Base-by-base conservation (phyloP, 2,329 filamentous ascomycete genomes). In the Exophiala sideris region DNA sequence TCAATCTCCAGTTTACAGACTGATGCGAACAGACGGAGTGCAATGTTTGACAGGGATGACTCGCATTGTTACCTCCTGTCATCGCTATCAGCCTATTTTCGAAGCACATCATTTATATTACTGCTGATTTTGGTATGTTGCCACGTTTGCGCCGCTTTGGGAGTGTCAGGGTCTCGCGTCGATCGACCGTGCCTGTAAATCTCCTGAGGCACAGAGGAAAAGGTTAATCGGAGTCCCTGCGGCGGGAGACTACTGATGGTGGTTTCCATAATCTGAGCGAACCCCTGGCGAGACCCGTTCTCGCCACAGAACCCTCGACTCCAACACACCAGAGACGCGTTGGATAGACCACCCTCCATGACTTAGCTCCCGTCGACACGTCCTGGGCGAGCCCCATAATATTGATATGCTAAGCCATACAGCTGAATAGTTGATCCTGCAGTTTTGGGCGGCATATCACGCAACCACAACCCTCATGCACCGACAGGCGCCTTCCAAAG, bases 151-250 rank as follows among this genome's bases (percentile, higher is more conserved):
- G 24, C 35, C 35, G 5, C 10, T 5, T 4, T 38, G 5, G 11
- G 35, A 3, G 11, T 38, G 5, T 38, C 35, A 38, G 39, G 39
- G 16, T 32, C 44, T 32, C 24, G 24, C 24, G 18, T 16, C 32
- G 50, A 53, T 53, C 52, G 41, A 35, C 40, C 32, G 35, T 48
- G 36, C 36, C 41, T 35, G 47, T 36, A 50, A 45, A 54, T 50
- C 52, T 29, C 34, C 20, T 32, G 41, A 33, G 40, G 20, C 18
- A 14, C 14, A 6, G 16, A 41, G 10, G 40, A 11, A 41, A 50
- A 41, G 38, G 41, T 32, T 34, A 35, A 29, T 14, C 34, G 36
- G 36, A 47, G 47, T 50, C 52, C 52, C 52, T 54, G 52, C 47
- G 52, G 47, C 52, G 52, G 52, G 52, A 47, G 12, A 36, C 42